These are phyloP conservation scores for Aphanomyces invadans DNA, from an alignment of 352 stramenopile species.

Conservation along the genomic window DNA sequence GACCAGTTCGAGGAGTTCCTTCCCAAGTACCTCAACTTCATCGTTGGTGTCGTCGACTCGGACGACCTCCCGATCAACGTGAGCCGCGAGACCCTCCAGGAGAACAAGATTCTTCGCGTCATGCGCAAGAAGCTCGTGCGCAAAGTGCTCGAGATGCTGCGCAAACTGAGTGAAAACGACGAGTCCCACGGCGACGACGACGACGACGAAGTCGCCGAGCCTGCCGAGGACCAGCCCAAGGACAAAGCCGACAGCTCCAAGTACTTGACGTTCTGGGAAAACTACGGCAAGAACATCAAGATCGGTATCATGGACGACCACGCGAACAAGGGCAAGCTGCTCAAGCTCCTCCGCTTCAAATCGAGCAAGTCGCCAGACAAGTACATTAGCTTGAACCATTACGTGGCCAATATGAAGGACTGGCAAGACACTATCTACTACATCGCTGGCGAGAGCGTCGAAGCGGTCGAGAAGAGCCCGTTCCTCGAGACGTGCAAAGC, in stretches of 20 bases:
- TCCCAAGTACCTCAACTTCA: conserved; percentile 98
- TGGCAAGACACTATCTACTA: conserved; percentile 99
- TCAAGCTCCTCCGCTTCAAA: conserved; percentile 97
- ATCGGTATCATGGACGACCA: conserved; percentile 98
- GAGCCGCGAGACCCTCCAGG: conserved; percentile 97
- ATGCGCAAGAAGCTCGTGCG: conserved; percentile 99
- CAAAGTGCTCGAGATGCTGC: conserved; percentile 98
- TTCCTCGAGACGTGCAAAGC: conserved; percentile 96
- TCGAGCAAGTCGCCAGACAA: conserved; percentile 88
- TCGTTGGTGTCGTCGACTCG: conserved; percentile 98
- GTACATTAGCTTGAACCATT: conserved; percentile 93
- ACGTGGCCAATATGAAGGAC: conserved; percentile 97
- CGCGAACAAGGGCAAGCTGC: conserved; percentile 90
- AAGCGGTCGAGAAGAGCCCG: conserved; percentile 89
- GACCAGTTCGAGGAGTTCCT: conserved; percentile 98
- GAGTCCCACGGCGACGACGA: conserved; percentile 31
- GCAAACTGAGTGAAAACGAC: conserved; percentile 81
- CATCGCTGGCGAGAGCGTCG: conserved; percentile 91
- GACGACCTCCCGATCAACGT: conserved; percentile 99
- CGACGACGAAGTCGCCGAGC: conserved; percentile 27
- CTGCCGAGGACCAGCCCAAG: conserved; percentile 30
- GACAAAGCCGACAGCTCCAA: conserved; percentile 56
- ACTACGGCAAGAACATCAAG: conserved; percentile 98
- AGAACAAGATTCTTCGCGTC: conserved; percentile 98
- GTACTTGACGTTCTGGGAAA: conserved; percentile 98